Conservation (phyloP, 345 rosid genomes). For the Hypericum perforatum region DNA sequence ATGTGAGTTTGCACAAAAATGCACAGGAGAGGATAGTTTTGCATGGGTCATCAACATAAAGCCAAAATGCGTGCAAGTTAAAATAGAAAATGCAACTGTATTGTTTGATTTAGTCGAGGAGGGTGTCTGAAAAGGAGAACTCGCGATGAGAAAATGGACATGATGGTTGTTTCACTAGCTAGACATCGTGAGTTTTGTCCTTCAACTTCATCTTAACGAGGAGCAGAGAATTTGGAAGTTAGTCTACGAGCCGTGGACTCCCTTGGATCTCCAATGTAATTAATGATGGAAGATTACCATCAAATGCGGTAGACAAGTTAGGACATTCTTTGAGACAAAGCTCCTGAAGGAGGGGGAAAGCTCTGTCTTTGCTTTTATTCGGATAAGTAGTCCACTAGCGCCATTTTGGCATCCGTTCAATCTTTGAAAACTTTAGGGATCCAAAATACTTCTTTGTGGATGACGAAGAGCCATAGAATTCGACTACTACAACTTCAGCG, state of each 20-base stretch:
- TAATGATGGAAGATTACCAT: not conserved
- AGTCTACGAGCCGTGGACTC: not conserved
- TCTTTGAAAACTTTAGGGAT: not conserved
- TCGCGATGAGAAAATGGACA: not conserved
- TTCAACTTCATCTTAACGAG: not conserved
- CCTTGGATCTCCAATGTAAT: slow-evolving; percentile 1
- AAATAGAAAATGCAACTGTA: too few relatives aligned
- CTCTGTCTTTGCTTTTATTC: not conserved
- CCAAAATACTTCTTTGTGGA: not conserved
- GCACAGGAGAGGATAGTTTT: too few relatives aligned
- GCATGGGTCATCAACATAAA: too few relatives aligned
- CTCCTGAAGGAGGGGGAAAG: slow-evolving; percentile 1
- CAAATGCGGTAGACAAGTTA: not conserved
- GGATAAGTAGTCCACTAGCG: not conserved
- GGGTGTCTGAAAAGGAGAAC: not conserved
- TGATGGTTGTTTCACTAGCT: not conserved
- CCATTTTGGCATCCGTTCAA: slow-evolving; percentile 2
- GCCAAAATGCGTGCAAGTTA: too few relatives aligned
- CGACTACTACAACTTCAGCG: not conserved
- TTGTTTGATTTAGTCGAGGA: not conserved
- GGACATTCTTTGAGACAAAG: slow-evolving; percentile 1
- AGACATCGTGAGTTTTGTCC: not conserved
- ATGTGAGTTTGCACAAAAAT: too few relatives aligned
- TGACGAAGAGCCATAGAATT: not conserved
- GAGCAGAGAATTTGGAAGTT: not conserved